A percentile compares a stretch with the other conserved stretches of the same genome.
phyloP scores from a whole-genome alignment of 495 filamentous ascomycete species.

The Aspergillus asperescens region DNA sequence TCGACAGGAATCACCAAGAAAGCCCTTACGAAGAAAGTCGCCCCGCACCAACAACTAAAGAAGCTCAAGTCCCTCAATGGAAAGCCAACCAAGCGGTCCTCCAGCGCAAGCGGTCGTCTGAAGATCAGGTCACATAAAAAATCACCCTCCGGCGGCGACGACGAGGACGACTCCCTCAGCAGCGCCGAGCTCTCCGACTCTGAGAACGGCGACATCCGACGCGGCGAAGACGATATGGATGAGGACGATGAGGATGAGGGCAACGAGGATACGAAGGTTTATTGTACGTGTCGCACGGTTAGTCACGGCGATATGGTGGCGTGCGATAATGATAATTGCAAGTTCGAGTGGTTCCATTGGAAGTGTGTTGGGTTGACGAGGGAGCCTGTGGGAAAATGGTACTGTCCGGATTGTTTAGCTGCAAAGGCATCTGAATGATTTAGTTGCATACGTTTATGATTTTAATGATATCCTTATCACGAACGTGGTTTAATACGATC shows the following conservation, averaged over 20 bases:
- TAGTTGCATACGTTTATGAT: conserved; percentile 3
- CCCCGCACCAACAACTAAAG: conserved; percentile 59
- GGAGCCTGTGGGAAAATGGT: conserved; percentile 90
- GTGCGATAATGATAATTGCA: conserved; percentile 89
- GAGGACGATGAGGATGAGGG: conserved; percentile 78
- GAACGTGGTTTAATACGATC: no score
- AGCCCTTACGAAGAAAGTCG: conserved; percentile 56
- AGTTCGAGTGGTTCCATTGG: conserved; percentile 99
- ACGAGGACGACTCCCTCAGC: conserved; percentile 57
- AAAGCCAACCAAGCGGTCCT: conserved; percentile 51
- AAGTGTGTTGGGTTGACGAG: conserved; percentile 82
- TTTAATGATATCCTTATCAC: not conserved
- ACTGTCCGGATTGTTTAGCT: conserved; percentile 74
- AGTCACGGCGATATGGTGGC: conserved; percentile 98
- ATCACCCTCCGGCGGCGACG: conserved; percentile 57
- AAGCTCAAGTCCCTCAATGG: conserved; percentile 44
- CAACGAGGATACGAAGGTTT: conserved; percentile 80
- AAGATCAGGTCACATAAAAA: conserved; percentile 47
- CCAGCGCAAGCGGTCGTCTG: conserved; percentile 35
- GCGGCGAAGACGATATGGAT: conserved; percentile 53
- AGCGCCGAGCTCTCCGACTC: conserved; percentile 48
- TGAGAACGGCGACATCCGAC: conserved; percentile 34
- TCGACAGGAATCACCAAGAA: conserved; percentile 51
- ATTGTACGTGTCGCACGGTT: conserved; percentile 88
- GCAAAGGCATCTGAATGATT: conserved; percentile 9